Evolutionary conservation across 768 basidiomycete species (phyloP).

Genomic region (Psilocybe cyanescens): DNA sequence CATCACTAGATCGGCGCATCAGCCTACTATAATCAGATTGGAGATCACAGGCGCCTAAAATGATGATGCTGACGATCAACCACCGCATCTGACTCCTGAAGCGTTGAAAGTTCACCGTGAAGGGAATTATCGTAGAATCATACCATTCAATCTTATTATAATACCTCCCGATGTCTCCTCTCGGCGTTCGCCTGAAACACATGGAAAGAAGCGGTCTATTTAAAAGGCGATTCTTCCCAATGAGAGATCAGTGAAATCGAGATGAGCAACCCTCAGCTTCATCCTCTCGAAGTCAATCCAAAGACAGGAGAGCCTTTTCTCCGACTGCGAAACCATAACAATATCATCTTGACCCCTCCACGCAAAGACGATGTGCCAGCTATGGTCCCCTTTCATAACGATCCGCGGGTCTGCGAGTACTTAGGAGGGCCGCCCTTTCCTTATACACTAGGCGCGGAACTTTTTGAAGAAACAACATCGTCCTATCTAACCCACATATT

Average conservation of each 20-base stretch:
- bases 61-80: conserved; percentile 1
- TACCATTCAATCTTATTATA: no score
- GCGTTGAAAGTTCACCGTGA: no score
- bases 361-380: conserved; percentile 46
- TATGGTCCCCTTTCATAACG: conserved; percentile 48
- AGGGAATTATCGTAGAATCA: no score
- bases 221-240: no score
- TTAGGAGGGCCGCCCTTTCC: conserved; percentile 56
- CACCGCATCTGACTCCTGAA: no score
- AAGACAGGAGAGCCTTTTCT: conserved; percentile 49
- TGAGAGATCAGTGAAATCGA: not conserved
- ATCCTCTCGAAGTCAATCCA: conserved; percentile 38
- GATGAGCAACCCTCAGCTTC: conserved; percentile 20
- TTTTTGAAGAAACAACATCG: not conserved
- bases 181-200: no score
- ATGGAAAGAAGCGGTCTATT: no score
- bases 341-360: conserved; percentile 65
- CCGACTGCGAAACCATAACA: conserved; percentile 49
- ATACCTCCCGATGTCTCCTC: no score
- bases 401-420: conserved; percentile 48
- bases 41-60: no score
- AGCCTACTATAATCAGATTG: no score
- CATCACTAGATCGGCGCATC: no score
- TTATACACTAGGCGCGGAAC: conserved; percentile 42
- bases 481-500: not conserved